These are phyloP conservation scores for Fraxinus latifolia DNA, from an alignment of 305 asterid genomes.

Conservation along the genomic window DNA sequence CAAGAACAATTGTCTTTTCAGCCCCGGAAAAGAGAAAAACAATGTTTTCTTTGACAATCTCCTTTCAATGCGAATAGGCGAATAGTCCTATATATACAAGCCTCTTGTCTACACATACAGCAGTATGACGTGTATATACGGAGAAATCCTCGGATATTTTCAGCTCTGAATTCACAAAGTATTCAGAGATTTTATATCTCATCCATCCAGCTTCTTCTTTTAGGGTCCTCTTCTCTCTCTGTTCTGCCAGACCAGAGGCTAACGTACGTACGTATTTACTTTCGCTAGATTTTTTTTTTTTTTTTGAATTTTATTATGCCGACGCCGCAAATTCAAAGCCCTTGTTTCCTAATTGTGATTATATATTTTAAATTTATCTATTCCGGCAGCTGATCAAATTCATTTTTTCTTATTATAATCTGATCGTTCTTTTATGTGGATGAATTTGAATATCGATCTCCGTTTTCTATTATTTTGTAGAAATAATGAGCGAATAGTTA, in stretches of 20 bases:
- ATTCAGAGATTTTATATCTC: conserved; percentile 30
- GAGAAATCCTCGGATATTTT: conserved; percentile 36
- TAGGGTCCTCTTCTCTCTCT: conserved; percentile 35
- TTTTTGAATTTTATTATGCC: neutral
- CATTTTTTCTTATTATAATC: conserved; percentile 2
- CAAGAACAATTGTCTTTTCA: neutral
- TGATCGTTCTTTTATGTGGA: neutral
- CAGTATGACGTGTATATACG: neutral
- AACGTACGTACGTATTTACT: neutral
- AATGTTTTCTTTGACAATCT: neutral
- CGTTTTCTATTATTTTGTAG: neutral
- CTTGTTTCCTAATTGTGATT: neutral
- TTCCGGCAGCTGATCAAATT: neutral
- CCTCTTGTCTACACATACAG: neutral
- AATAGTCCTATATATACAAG: neutral
- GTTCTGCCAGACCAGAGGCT: conserved; percentile 20
- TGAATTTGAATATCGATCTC: conserved; percentile 21
- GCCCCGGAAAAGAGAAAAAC: neutral
- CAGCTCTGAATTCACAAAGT: conserved; percentile 32
- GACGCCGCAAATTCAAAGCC: conserved; percentile 13
- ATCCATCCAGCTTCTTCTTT: conserved; percentile 20
- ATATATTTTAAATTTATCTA: neutral
- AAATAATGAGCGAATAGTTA: neutral
- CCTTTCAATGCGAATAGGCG: neutral
- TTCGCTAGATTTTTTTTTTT: neutral